Conservation (phyloP, 352 stramenopile species). For the Aphanomyces cochlioides region DNA sequence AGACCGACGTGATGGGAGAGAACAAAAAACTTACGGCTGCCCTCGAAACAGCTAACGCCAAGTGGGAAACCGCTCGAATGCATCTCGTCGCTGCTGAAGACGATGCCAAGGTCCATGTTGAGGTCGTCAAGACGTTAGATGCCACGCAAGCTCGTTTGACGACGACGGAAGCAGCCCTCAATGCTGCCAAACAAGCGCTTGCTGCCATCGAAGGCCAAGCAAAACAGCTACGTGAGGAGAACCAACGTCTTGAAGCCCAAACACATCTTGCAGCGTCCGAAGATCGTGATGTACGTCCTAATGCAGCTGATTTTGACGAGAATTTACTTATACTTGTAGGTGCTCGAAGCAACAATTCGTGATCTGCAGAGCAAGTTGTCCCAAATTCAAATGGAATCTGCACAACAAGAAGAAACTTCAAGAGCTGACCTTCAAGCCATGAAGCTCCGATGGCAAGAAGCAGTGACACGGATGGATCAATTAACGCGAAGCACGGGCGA, state of each 20-base stretch:
- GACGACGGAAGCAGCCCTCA: conserved; percentile 34
- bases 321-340: conserved; percentile 22
- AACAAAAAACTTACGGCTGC: conserved; percentile 38
- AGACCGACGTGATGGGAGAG: conserved; percentile 67
- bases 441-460: conserved; percentile 80
- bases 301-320: background rate
- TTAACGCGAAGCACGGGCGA: conserved; percentile 65
- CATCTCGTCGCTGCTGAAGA: conserved; percentile 46
- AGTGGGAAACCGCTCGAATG: conserved; percentile 45
- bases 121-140: conserved; percentile 37
- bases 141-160: conserved; percentile 37
- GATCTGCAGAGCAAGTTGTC: conserved; percentile 57
- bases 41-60: conserved; percentile 37
- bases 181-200: conserved; percentile 9
- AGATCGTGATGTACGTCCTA: background rate
- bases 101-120: conserved; percentile 49
- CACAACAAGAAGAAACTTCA: conserved; percentile 57
- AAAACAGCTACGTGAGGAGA: conserved; percentile 36
- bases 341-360: conserved; percentile 57
- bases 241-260: conserved; percentile 41
- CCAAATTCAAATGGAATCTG: conserved; percentile 51
- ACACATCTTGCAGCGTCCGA: conserved; percentile 30
- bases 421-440: conserved; percentile 51
- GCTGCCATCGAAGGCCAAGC: conserved; percentile 29
- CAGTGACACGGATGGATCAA: conserved; percentile 58